These are phyloP conservation scores for Aspergillus thermomutatus DNA, from an alignment of 2,329 filamentous ascomycete genomes.

Conservation along the genomic window DNA sequence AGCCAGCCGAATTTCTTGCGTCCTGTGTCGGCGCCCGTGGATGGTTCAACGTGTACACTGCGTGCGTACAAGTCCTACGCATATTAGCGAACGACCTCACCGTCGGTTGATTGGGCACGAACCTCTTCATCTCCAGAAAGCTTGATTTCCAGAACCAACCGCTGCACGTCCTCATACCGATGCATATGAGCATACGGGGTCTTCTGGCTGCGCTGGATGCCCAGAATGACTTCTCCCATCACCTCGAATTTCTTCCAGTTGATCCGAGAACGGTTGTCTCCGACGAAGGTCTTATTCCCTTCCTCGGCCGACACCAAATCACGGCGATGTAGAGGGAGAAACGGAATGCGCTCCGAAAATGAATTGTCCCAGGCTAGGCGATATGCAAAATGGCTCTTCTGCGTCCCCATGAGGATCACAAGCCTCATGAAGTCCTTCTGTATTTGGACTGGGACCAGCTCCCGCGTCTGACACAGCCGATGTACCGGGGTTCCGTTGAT, in stretches of 20 bases:
- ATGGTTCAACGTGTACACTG: slow-evolving; percentile 54
- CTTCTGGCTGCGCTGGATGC: slow-evolving; percentile 88
- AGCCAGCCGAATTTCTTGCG: slow-evolving; percentile 45
- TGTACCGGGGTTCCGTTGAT: slow-evolving; percentile 86
- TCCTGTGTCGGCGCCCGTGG: slow-evolving; percentile 34
- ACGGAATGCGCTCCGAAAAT: slow-evolving; percentile 83
- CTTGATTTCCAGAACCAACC: slow-evolving; percentile 75
- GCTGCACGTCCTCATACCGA: slow-evolving; percentile 66
- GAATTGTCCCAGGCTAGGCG: slow-evolving; percentile 98
- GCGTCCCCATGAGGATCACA: slow-evolving; percentile 86
- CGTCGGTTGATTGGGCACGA: slow-evolving; percentile 33
- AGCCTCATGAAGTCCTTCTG: slow-evolving; percentile 85
- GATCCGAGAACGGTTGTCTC: slow-evolving; percentile 68
- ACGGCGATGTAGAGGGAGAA: slow-evolving; percentile 81
- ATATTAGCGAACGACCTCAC: slow-evolving; percentile 7
- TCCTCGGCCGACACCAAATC: slow-evolving; percentile 91
- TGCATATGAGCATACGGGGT: slow-evolving; percentile 71
- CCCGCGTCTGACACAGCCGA: slow-evolving; percentile 74
- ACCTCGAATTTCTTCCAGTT: slow-evolving; percentile 99
- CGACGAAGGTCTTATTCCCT: slow-evolving; percentile 86
- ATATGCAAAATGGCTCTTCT: slow-evolving; percentile 91
- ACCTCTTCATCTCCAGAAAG: slow-evolving; percentile 87
- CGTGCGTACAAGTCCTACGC: slow-evolving; percentile 57
- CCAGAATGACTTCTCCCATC: slow-evolving; percentile 84
- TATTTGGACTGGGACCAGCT: slow-evolving; percentile 66